A percentile compares a stretch with the other conserved stretches of the same genome.
phyloP scores from a whole-genome alignment of 257 asterid species.

The Dorcoceras hygrometricum region DNA sequence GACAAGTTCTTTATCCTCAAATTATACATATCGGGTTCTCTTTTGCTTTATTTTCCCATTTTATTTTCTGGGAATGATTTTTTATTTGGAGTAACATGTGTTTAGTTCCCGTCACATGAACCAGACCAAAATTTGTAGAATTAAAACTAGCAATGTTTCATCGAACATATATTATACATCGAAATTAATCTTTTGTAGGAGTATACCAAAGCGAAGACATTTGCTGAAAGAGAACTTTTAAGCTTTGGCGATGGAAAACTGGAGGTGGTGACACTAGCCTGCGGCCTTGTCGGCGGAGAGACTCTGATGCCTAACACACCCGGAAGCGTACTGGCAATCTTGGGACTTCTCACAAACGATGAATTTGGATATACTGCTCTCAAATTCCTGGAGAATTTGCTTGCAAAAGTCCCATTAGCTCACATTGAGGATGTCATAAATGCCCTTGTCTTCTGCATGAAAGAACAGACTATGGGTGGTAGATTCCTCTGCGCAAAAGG shows the following conservation, averaged over 20 bases:
- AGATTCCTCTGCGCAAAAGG: slow-evolving; percentile 37
- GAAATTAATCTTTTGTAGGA: slow-evolving; percentile 25
- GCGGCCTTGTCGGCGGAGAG: slow-evolving; percentile 56
- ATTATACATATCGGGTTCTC: too few species aligned
- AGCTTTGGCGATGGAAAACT: slow-evolving; percentile 23
- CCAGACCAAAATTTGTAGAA: too few species aligned
- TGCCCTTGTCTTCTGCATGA: slow-evolving; percentile 45
- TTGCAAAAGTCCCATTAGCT: slow-evolving; percentile 40
- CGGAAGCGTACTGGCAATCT: slow-evolving; percentile 9
- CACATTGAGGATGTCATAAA: slow-evolving; percentile 40
- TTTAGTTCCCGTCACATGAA: too few species aligned
- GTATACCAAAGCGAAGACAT: slow-evolving; percentile 37
- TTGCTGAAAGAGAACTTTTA: slow-evolving; percentile 43
- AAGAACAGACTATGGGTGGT: slow-evolving; percentile 28
- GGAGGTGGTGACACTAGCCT: slow-evolving; percentile 39
- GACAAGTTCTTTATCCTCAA: too few species aligned
- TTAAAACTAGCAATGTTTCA: too few species aligned
- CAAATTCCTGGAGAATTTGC: slow-evolving; percentile 37
- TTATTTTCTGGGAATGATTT: too few species aligned
- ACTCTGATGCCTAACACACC: slow-evolving; percentile 22
- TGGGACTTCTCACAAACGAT: slow-evolving; percentile 30
- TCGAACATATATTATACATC: neutral
- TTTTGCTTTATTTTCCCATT: too few species aligned
- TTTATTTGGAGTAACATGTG: too few species aligned
- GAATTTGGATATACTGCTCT: slow-evolving; percentile 3